A percentile compares a stretch with the other conserved stretches of the same genome.
phyloP scores from a whole-genome alignment of 768 basidiomycete species.

The Fomitopsis serialis region DNA sequence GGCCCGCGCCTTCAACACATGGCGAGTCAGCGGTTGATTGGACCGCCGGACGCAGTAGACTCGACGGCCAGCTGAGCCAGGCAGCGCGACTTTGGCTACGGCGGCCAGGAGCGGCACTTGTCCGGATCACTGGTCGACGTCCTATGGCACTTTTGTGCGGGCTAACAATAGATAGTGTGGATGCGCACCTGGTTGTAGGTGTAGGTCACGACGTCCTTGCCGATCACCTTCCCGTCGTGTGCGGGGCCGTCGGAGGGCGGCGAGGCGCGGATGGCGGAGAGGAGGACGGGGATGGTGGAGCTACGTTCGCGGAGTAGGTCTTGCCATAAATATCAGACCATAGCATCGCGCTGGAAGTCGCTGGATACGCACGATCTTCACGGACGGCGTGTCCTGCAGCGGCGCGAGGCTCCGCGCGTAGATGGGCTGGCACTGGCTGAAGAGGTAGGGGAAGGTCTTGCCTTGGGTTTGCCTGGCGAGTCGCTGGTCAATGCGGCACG shows the following conservation, averaged over 20 bases:
- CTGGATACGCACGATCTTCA: slow-evolving; percentile 65
- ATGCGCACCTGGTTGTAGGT: slow-evolving; percentile 70
- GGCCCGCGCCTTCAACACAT: no score
- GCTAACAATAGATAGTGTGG: no score
- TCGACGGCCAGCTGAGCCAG: no score
- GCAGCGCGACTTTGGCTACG: no score
- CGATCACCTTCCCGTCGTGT: slow-evolving; percentile 71
- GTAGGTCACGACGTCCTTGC: slow-evolving; percentile 70
- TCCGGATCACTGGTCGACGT: no score
- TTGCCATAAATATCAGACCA: slow-evolving; percentile 20
- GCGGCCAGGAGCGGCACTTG: no score
- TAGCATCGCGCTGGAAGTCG: background rate
- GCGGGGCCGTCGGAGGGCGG: slow-evolving; percentile 66
- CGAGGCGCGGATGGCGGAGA: slow-evolving; percentile 77
- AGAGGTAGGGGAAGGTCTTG: slow-evolving; percentile 79
- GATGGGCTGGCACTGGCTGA: slow-evolving; percentile 92
- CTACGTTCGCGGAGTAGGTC: slow-evolving; percentile 82
- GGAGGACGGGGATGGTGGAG: slow-evolving; percentile 75
- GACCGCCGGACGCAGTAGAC: no score
- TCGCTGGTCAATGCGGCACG: background rate
- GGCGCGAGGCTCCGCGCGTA: slow-evolving; percentile 78
- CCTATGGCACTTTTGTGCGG: no score
- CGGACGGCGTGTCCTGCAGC: slow-evolving; percentile 83
- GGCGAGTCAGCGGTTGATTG: no score
- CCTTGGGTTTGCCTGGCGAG: slow-evolving; percentile 61